Percentiles rank a stretch among this genome's conserved stretches.
These are phyloP conservation scores for Prunella vulgaris DNA, from an alignment of 257 asterid genomes.

Conservation along the genomic window DNA sequence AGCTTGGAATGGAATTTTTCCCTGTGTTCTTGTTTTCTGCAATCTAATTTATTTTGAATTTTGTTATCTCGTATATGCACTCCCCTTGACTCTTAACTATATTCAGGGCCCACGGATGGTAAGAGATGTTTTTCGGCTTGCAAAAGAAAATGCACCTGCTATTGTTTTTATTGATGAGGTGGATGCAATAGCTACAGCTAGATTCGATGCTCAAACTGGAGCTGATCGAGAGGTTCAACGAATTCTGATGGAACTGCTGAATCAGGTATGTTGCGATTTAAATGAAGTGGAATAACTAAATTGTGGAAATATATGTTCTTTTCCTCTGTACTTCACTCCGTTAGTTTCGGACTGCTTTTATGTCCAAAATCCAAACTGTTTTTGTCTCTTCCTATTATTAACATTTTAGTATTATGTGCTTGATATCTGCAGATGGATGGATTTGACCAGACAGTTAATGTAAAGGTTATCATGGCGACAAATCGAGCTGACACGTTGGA, in stretches of 20 bases:
- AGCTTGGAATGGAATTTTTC: too few species aligned
- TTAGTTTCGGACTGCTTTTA: neutral
- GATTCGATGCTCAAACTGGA: slow-evolving; percentile 90
- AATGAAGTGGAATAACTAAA: neutral
- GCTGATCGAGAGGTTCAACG: slow-evolving; percentile 95
- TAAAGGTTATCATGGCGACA: slow-evolving; percentile 91
- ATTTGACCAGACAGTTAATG: slow-evolving; percentile 86
- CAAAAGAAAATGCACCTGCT: slow-evolving; percentile 90
- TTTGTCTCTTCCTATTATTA: neutral
- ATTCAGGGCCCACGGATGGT: slow-evolving; percentile 84
- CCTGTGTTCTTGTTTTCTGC: neutral
- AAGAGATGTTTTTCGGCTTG: slow-evolving; percentile 81
- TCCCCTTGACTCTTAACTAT: neutral
- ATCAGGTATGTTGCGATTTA: slow-evolving; percentile 48
- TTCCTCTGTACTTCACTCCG: neutral
- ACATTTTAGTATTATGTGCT: neutral
- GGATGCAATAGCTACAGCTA: slow-evolving; percentile 85
- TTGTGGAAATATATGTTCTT: neutral
- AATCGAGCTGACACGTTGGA: slow-evolving; percentile 89
- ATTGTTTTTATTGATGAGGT: slow-evolving; percentile 87
- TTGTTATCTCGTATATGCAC: neutral
- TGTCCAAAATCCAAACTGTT: neutral
- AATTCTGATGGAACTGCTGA: slow-evolving; percentile 74
- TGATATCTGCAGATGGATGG: slow-evolving; percentile 75
- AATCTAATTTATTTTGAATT: neutral